Base-by-base conservation (phyloP, 495 filamentous ascomycete species). In the Pseudotulostoma volvatum region DNA sequence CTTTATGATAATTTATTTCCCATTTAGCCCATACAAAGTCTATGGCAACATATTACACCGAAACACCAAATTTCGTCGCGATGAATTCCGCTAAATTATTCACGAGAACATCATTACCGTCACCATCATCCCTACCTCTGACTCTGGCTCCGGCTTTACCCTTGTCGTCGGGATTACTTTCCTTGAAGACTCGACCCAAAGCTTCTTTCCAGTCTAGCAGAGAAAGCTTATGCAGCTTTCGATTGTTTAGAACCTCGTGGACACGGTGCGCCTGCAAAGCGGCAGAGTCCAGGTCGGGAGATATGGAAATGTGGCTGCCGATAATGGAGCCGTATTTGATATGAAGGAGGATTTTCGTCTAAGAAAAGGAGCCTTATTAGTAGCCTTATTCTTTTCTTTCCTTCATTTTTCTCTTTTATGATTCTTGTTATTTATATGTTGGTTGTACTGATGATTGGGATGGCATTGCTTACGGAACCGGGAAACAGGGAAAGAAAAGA, bases 261-360 rank as follows among this genome's bases (percentile, higher is more conserved):
- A 63, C 47, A n/a, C 41, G 53, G 17, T 15, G 42, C 4, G 52
- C 54, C 48, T 71, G 62, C 9, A 55, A 49, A 15, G 50, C 49
- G 13, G 63, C 63, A 4, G 43, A 34, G 1, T 38, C 41, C 18
- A 49, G 19, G 31, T 69, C 52, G 1, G 46, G 31, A 7, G 66
- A 63, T 11, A 59, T 43, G 2, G 65, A 65, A 21, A 71, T 62
- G 15, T 54, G 49, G 39, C 59, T 65, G 41, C 65, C 61, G 19
- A 65, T 56, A 21, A 67, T 52, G 9, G 54, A 56, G 4, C 63
- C 63, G 18, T 67, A 56, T 36, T 65, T 63, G 15, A 58, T 33
- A 34, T 61, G 58, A 18, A 67, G 51, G 37, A 60, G 63, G 32
- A 54, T 52, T 28, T 55, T 57, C 9, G 61, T 65, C 40, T 42